A percentile compares a stretch with the other conserved stretches of the same genome.
phyloP scores from a whole-genome alignment of 2,329 filamentous ascomycete genomes.

The Zalaria sp. region DNA sequence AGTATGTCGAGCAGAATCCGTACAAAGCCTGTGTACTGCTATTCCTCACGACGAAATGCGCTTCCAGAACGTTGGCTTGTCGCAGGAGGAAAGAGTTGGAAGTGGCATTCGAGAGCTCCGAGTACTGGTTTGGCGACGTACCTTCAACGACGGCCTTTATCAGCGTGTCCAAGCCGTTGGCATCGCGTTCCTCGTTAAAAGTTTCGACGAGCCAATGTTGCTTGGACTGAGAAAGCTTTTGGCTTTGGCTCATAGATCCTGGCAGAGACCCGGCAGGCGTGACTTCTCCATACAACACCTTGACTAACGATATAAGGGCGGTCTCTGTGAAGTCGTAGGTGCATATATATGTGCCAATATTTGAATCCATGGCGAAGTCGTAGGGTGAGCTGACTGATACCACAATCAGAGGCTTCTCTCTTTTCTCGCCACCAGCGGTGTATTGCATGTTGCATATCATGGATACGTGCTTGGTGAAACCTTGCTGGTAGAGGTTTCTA shows the following conservation, averaged over 20 bases:
- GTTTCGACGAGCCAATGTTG: constrained; percentile 91
- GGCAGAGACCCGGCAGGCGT: constrained; percentile 41
- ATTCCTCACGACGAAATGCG: constrained; percentile 86
- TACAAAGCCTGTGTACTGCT: constrained; percentile 84
- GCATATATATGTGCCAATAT: constrained; percentile 84
- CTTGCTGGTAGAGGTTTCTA: constrained; percentile 81
- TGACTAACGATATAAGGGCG: constrained; percentile 70
- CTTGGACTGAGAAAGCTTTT: constrained; percentile 75
- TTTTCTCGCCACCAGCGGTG: constrained; percentile 54
- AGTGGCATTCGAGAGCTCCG: constrained; percentile 52
- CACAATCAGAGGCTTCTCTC: constrained; percentile 74
- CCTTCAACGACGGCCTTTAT: constrained; percentile 55
- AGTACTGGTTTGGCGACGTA: constrained; percentile 51
- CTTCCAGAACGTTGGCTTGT: constrained; percentile 57
- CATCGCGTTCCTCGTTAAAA: constrained; percentile 69
- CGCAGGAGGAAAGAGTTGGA: constrained; percentile 65
- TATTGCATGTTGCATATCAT: constrained; percentile 83
- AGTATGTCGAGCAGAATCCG: constrained; percentile 85
- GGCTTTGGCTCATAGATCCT: constrained; percentile 71
- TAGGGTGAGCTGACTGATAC: constrained; percentile 91
- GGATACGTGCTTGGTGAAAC: constrained; percentile 89
- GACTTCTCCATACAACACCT: constrained; percentile 68
- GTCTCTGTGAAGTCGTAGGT: constrained; percentile 95
- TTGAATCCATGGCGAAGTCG: constrained; percentile 86
- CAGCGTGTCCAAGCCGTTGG: constrained; percentile 58